Evolutionary conservation across 2,329 filamentous ascomycete species (phyloP).

Genomic region (Talaromyces amestolkiae): DNA sequence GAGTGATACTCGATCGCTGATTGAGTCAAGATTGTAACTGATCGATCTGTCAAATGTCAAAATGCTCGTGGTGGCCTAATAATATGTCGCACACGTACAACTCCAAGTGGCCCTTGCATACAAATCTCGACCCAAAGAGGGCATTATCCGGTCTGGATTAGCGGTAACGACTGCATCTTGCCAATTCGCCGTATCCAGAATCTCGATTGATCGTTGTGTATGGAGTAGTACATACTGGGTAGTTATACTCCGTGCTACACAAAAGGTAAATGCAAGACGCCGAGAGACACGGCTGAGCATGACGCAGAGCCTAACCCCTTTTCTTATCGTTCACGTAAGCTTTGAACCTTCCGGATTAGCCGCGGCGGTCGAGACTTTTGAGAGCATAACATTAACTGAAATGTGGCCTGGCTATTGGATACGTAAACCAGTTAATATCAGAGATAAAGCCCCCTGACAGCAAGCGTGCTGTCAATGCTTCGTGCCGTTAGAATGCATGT

Average conservation of each 20-base stretch:
- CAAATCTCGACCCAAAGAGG: not conserved
- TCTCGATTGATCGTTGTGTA: not conserved
- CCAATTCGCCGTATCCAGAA: not conserved
- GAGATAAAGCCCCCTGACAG: not conserved
- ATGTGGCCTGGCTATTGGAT: not conserved
- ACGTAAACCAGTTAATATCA: not conserved
- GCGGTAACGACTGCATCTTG: not conserved
- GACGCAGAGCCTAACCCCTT: not conserved
- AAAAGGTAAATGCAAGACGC: not conserved
- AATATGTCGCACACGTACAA: not conserved
- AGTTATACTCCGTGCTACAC: not conserved
- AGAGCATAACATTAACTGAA: not conserved
- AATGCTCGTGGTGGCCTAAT: not conserved
- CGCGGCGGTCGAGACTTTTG: not conserved
- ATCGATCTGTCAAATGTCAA: constrained; percentile 1
- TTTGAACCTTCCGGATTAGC: not conserved
- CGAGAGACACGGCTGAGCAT: constrained; percentile 1
- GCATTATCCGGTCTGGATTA: not conserved
- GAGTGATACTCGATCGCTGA: not conserved
- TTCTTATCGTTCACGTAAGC: not conserved
- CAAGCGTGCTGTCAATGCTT: not conserved
- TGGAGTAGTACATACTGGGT: not conserved
- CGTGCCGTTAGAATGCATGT: not conserved
- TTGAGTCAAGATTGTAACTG: not conserved
- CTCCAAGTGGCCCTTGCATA: not conserved